Base-by-base conservation (phyloP, 345 rosid species). In the Viola odorata region DNA sequence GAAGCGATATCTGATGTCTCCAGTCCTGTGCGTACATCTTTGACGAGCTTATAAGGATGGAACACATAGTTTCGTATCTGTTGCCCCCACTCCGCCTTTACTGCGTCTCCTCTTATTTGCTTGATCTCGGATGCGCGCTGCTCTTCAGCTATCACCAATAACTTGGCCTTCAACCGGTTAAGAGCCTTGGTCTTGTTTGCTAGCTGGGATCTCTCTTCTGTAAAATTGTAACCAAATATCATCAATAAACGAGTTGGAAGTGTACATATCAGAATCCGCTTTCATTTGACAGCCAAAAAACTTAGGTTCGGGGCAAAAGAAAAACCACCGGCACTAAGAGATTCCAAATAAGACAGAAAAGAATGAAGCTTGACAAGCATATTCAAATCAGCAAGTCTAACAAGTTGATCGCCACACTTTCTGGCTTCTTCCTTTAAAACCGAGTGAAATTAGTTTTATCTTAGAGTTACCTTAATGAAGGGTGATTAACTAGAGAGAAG, bases 21-120 rank as follows among this genome's bases (percentile, higher is more conserved):
- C 0, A 68, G 57, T 36, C 89, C 78, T 7, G 96, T 87, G 48
- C 99, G 72, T 3, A 90, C 87, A 63, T 94, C 99, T 66, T 94
- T 89, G 50, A 94, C 96, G 7, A 94, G 88, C 75, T 94, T 94
- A 79, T 94, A 89, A 0, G 99, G 99, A 78, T 94, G 97, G 78
- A 94, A 89, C 16, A 94, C 99, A 12, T 89, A 89, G 76, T 94
- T 89, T 65, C 96, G 63, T 52, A 89, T 89, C 65, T 89, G 97
- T 70, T 89, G 99, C 40, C 99, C 99, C 99, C 99, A 94, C 57
- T 89, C 97, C 6, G 97, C 99, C 76, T 89, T 87, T 79, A 89
- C 97, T 7, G 70, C 84, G 75, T 94, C 99, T 58, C 99, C 99
- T 61, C 91, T 79, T 69, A 94, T 94, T 75, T 89, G 87, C 80